Conservation (phyloP, 106 monocot genomes). For the Alisma plantagoaquatica region DNA sequence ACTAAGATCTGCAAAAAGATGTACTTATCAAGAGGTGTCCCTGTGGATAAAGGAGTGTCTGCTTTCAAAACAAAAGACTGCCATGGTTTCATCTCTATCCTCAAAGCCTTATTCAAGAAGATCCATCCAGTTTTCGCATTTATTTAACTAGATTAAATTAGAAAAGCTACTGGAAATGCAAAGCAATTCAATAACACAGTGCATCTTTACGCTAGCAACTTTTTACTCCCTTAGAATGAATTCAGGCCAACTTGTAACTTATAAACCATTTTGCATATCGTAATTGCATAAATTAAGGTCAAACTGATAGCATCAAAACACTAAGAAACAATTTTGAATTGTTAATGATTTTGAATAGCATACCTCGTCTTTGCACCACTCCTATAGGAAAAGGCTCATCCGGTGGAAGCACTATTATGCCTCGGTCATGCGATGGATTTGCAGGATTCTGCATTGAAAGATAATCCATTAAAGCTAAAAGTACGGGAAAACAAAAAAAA, state of each 20-base stretch:
- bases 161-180: neutral
- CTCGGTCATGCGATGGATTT: conserved; percentile 45
- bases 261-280: neutral
- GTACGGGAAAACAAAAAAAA: too few species aligned
- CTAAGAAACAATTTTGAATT: neutral
- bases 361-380: conserved; percentile 56
- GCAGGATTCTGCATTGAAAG: conserved; percentile 52
- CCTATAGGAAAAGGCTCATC: conserved; percentile 53
- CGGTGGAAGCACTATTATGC: conserved; percentile 42
- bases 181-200: neutral
- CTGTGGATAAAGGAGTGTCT: too few species aligned
- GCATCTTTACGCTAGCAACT: neutral
- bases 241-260: neutral
- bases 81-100: too few species aligned
- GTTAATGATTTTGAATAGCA: too few species aligned
- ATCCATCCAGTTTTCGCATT: too few species aligned
- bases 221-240: neutral
- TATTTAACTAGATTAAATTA: neutral
- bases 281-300: neutral
- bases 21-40: too few species aligned
- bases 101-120: too few species aligned
- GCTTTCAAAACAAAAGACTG: too few species aligned
- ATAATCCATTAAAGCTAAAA: neutral
- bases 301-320: neutral
- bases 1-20: conserved; percentile 60